These are phyloP conservation scores for Plasmodium reichenowi DNA, from an alignment of 169 alveolate species.

Conservation along the genomic window DNA sequence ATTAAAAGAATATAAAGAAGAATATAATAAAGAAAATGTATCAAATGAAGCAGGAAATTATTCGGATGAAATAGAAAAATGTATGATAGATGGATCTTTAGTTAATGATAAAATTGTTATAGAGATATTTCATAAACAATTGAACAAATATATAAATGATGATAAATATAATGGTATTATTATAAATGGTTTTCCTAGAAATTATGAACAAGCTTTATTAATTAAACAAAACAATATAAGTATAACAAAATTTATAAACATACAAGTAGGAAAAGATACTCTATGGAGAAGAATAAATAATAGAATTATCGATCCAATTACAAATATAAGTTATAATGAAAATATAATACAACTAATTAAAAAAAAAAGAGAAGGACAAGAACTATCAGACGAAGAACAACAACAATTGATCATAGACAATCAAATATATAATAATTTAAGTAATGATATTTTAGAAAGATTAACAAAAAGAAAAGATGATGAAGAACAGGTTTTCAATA, in stretches of 20 bases:
- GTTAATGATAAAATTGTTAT: slow-evolving; percentile 31
- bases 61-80: slow-evolving; percentile 16
- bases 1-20: slow-evolving; percentile 23
- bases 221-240: slow-evolving; percentile 17
- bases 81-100: slow-evolving; percentile 33
- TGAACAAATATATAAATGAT: slow-evolving; percentile 7
- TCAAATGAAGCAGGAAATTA: neutral
- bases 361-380: slow-evolving; percentile 18
- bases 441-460: slow-evolving; percentile 23
- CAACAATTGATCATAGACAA: slow-evolving; percentile 1
- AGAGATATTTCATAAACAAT: neutral
- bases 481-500: slow-evolving; percentile 13
- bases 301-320: slow-evolving; percentile 31
- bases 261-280: slow-evolving; percentile 15
- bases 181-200: slow-evolving; percentile 52
- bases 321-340: slow-evolving; percentile 27
- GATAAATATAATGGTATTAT: slow-evolving; percentile 33
- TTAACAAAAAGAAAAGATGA: slow-evolving; percentile 43
- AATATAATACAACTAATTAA: slow-evolving; percentile 12
- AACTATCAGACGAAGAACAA: slow-evolving; percentile 24
- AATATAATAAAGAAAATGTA: slow-evolving; percentile 9
- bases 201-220: slow-evolving; percentile 46
- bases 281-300: slow-evolving; percentile 22
- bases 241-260: slow-evolving; percentile 22
- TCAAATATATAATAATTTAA: slow-evolving; percentile 26